Evolutionary conservation across 106 monocot species (phyloP).

Genomic region (Allium cepa): DNA sequence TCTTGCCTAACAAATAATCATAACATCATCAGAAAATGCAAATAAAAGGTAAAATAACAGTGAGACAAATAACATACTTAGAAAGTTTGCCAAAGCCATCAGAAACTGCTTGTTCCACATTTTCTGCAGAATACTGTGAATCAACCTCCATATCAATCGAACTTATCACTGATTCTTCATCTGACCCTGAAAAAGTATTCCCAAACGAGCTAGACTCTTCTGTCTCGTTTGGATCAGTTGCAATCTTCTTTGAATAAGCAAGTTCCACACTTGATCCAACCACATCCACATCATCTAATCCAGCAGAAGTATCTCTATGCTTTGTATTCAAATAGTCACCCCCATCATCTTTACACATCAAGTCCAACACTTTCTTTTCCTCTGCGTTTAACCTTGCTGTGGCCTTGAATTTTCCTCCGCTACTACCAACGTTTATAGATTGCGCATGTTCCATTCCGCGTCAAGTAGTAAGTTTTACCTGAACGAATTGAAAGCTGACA

Average conservation of each 20-base stretch:
- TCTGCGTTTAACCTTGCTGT: neutral
- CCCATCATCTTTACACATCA: slow-evolving; percentile 1
- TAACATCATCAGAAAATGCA: no score
- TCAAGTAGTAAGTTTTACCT: neutral
- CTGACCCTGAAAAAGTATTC: slow-evolving; percentile 16
- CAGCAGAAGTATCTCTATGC: neutral
- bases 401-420: neutral
- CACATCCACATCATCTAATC: slow-evolving; percentile 15
- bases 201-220: slow-evolving; percentile 22
- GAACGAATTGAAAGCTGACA: neutral
- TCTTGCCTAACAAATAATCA: no score
- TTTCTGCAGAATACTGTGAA: slow-evolving; percentile 9
- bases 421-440: neutral
- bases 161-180: slow-evolving; percentile 5
- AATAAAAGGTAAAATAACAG: neutral
- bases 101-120: slow-evolving; percentile 1
- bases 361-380: neutral
- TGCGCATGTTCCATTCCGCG: neutral
- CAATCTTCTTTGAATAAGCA: neutral
- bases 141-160: slow-evolving; percentile 14
- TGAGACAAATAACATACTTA: slow-evolving; percentile 8
- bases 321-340: neutral
- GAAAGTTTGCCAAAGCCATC: slow-evolving; percentile 8
- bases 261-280: slow-evolving; percentile 3
- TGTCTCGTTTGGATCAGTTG: slow-evolving; percentile 3